These are phyloP conservation scores for Boeremia exigua DNA, from an alignment of 2,329 filamentous ascomycete species.

Conservation along the genomic window DNA sequence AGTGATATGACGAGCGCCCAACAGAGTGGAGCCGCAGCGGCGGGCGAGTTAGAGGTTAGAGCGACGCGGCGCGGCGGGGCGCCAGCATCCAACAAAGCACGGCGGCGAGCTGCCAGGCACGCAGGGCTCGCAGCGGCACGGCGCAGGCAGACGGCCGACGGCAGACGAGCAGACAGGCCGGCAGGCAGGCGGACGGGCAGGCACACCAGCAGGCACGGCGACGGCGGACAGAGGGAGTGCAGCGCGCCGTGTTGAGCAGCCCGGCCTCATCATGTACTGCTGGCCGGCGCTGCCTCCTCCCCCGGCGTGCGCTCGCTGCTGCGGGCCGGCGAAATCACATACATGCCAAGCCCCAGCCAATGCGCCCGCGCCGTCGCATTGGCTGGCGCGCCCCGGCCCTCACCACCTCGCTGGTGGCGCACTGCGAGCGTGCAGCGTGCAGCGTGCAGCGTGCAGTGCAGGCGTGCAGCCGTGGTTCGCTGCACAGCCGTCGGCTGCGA, in stretches of 20 bases:
- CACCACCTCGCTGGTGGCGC: slow-evolving; percentile 15
- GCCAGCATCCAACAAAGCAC: slow-evolving; percentile 4
- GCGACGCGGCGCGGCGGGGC: slow-evolving; percentile 12
- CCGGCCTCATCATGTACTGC: slow-evolving; percentile 10
- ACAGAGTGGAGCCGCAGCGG: slow-evolving; percentile 5
- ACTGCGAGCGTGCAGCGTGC: neutral
- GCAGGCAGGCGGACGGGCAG: too few species aligned
- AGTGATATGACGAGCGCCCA: slow-evolving; percentile 11
- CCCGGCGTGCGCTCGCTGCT: neutral
- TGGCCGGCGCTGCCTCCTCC: neutral
- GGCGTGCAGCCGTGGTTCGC: slow-evolving; percentile 5
- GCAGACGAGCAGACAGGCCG: neutral
- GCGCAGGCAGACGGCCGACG: neutral
- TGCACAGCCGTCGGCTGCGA: neutral
- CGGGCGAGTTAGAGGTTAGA: slow-evolving; percentile 14
- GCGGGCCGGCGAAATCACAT: neutral
- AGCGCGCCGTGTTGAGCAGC: slow-evolving; percentile 4
- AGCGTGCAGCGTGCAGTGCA: neutral
- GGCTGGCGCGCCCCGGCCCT: slow-evolving; percentile 14
- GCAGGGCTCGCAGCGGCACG: neutral
- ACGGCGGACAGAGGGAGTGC: neutral
- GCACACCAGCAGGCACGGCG: too few species aligned
- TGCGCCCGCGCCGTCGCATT: neutral
- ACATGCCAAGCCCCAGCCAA: neutral
- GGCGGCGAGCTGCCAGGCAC: neutral